Conservation (phyloP, 495 filamentous ascomycete species). For the Tuber umbilicatum region DNA sequence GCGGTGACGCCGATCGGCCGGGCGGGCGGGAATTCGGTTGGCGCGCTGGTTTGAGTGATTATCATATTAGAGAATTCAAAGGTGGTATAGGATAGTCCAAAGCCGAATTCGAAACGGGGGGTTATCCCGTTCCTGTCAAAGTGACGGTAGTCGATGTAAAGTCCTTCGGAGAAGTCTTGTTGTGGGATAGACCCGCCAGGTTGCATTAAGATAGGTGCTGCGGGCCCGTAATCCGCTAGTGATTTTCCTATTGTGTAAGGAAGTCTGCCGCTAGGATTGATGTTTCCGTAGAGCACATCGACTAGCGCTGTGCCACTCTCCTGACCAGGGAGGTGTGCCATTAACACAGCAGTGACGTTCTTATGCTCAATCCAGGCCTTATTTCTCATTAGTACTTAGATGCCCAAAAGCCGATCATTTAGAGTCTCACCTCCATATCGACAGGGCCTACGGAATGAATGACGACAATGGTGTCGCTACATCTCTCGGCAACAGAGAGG, state of each 20-base stretch:
- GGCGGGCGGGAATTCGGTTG: conserved; percentile 54
- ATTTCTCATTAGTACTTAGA: not conserved
- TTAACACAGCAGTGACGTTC: conserved; percentile 69
- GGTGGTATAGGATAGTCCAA: conserved; percentile 70
- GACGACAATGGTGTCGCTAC: conserved; percentile 70
- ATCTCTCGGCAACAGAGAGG: conserved; percentile 60
- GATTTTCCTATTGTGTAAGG: conserved; percentile 86
- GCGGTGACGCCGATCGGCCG: conserved; percentile 52
- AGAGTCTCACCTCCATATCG: conserved; percentile 55
- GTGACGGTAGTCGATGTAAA: conserved; percentile 85
- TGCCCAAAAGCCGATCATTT: not conserved
- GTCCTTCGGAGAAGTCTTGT: conserved; percentile 73
- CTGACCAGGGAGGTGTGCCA: conserved; percentile 84
- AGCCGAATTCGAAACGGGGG: conserved; percentile 73
- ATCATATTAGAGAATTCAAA: conserved; percentile 62
- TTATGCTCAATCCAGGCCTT: conserved; percentile 66
- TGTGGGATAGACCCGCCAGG: conserved; percentile 70
- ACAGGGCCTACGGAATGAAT: conserved; percentile 90
- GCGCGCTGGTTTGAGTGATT: conserved; percentile 48
- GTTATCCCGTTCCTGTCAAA: conserved; percentile 68
- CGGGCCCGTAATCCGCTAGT: conserved; percentile 74
- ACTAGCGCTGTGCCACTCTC: conserved; percentile 80
- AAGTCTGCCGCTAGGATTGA: conserved; percentile 78
- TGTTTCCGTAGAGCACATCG: conserved; percentile 76
- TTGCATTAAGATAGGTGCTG: conserved; percentile 65